Evolutionary conservation across 179 eudicot species (phyloP).

Genomic region (Amaranthus tricolor): DNA sequence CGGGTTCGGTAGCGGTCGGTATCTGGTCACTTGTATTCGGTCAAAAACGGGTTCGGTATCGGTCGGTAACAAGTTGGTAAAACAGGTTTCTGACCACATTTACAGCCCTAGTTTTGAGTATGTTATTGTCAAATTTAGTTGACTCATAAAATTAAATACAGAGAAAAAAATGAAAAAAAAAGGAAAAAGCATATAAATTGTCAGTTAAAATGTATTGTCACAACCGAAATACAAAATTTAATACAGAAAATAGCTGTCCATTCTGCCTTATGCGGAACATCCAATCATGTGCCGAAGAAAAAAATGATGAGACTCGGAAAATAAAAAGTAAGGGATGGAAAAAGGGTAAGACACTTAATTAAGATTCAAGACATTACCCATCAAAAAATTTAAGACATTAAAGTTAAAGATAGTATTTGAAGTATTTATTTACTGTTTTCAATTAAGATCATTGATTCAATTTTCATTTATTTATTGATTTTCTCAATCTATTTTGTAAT

Average conservation of each 20-base stretch:
- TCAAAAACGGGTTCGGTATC: too few relatives aligned
- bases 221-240: conserved; percentile 3
- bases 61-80: too few relatives aligned
- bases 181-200: background rate
- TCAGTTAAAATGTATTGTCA: conserved; percentile 20
- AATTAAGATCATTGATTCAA: too few relatives aligned
- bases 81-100: too few relatives aligned
- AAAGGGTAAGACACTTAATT: background rate
- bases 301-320: background rate
- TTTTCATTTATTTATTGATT: too few relatives aligned
- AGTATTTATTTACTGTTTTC: too few relatives aligned
- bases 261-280: conserved; percentile 12
- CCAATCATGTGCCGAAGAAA: conserved; percentile 7
- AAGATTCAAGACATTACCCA: background rate
- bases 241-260: conserved; percentile 15
- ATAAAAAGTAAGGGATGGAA: background rate
- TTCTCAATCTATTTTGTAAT: too few relatives aligned
- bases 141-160: background rate
- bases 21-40: too few relatives aligned
- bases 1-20: too few relatives aligned
- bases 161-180: background rate
- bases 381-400: background rate
- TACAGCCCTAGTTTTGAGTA: conserved; percentile 23
- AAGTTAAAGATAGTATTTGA: too few relatives aligned
- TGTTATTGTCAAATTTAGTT: conserved; percentile 3